Evolutionary conservation across 306 rosid genomes (phyloP).

Genomic region (Begonia fuchsioides): DNA sequence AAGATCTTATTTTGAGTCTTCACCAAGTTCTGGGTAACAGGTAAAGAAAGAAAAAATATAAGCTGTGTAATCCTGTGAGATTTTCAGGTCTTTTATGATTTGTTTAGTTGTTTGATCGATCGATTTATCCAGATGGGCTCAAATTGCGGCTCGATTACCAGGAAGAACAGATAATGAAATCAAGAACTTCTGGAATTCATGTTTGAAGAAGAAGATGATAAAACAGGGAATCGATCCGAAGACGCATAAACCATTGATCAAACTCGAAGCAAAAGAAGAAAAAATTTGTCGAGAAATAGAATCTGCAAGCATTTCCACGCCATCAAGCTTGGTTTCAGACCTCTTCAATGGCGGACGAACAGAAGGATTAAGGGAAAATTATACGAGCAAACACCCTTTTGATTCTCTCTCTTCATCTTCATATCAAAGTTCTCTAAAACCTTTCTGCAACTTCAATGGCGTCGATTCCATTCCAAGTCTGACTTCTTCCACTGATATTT

Average conservation of each 20-base stretch:
- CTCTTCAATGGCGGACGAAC: constrained; percentile 26
- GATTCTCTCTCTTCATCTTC: constrained; percentile 37
- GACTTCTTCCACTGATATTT: constrained; percentile 54
- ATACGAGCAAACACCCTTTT: constrained; percentile 17
- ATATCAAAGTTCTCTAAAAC: constrained; percentile 12
- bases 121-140: constrained; percentile 68
- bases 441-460: constrained; percentile 25
- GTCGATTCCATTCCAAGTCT: constrained; percentile 63
- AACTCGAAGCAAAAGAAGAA: constrained; percentile 22
- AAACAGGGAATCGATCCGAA: constrained; percentile 95
- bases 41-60: too few species aligned
- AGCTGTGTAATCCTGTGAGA: background rate
- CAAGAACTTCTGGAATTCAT: constrained; percentile 91
- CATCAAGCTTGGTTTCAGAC: constrained; percentile 18
- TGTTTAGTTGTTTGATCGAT: background rate
- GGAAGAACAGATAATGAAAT: constrained; percentile 98
- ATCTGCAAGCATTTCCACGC: constrained; percentile 7
- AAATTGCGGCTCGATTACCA: constrained; percentile 89
- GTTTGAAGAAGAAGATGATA: constrained; percentile 77
- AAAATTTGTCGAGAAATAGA: constrained; percentile 4
- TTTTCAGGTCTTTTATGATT: background rate
- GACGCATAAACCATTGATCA: constrained; percentile 61
- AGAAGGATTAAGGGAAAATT: constrained; percentile 28
- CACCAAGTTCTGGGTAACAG: constrained; percentile 83
- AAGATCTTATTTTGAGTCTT: constrained; percentile 64